Conservation (phyloP, 805 yeast species). For the Vanderwaltozyma yarrowii region DNA sequence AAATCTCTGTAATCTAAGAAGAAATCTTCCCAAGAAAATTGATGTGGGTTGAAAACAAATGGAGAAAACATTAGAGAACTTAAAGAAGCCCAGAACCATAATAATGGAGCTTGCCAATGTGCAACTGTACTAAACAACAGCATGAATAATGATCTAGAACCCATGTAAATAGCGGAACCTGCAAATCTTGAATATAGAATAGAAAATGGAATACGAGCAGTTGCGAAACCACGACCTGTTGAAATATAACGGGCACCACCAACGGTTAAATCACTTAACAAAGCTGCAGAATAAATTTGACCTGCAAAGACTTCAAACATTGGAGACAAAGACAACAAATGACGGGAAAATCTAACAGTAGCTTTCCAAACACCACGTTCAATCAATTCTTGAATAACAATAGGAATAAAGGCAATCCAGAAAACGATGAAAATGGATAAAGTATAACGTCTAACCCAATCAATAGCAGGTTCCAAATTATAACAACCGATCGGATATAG, state of each 20-base stretch:
- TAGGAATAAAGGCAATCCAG: constrained; percentile 70
- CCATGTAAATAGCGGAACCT: constrained; percentile 74
- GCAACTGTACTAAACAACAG: constrained; percentile 63
- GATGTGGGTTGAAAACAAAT: constrained; percentile 94
- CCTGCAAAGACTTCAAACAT: constrained; percentile 78
- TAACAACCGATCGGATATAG: constrained; percentile 62
- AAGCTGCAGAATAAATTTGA: constrained; percentile 64
- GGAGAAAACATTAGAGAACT: constrained; percentile 86
- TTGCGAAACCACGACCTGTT: constrained; percentile 82
- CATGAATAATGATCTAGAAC: constrained; percentile 68
- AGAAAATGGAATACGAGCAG: constrained; percentile 68
- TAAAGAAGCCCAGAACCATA: constrained; percentile 96
- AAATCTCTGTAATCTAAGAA: constrained; percentile 93
- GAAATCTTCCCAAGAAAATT: constrained; percentile 92
- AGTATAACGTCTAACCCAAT: constrained; percentile 76
- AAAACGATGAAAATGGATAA: constrained; percentile 74
- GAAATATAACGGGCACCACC: constrained; percentile 86
- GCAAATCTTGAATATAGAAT: constrained; percentile 70
- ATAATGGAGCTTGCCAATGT: constrained; percentile 84
- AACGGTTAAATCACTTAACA: constrained; percentile 59
- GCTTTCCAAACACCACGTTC: constrained; percentile 79
- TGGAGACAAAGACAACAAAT: constrained; percentile 62
- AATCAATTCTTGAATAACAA: constrained; percentile 67
- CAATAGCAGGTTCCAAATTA: constrained; percentile 62
- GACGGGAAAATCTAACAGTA: constrained; percentile 56